phyloP scores from a whole-genome alignment of 805 yeast genomes.

The Cyberlindnera suaveolens region DNA sequence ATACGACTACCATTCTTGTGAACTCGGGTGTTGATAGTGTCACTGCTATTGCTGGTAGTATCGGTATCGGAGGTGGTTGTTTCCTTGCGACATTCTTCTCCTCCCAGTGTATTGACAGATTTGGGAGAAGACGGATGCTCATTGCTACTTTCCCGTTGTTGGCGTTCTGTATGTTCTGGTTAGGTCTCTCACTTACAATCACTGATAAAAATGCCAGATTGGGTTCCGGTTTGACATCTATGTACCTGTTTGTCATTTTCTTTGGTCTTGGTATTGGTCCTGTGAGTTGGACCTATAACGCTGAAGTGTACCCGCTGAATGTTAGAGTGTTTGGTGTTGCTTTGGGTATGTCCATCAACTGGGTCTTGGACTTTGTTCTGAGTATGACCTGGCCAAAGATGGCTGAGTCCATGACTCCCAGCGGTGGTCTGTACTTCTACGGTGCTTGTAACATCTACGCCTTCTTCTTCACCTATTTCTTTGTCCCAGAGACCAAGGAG shows the following conservation, averaged over 20 bases:
- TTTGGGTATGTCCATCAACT: conserved; percentile 43
- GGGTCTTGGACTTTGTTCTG: conserved; percentile 37
- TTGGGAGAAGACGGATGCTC: conserved; percentile 46
- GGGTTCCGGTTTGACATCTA: conserved; percentile 38
- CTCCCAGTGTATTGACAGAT: conserved; percentile 40
- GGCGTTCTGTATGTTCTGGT: conserved; percentile 46
- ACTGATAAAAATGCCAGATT: conserved; percentile 31
- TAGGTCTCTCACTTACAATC: conserved; percentile 42
- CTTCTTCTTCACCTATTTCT: conserved; percentile 31
- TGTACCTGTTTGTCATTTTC: conserved; percentile 38
- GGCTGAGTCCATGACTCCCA: conserved; percentile 36
- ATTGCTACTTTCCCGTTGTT: conserved; percentile 55
- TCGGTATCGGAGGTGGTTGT: conserved; percentile 46
- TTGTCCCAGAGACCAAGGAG: conserved; percentile 58
- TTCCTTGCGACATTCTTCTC: conserved; percentile 41
- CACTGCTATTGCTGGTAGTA: conserved; percentile 41
- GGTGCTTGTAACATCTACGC: conserved; percentile 47
- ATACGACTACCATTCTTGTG: conserved; percentile 42
- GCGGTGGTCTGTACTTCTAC: conserved; percentile 46
- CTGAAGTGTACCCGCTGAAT: conserved; percentile 46
- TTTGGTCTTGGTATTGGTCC: conserved; percentile 51
- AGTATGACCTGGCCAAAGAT: conserved; percentile 52
- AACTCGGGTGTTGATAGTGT: conserved; percentile 37
- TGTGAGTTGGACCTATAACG: conserved; percentile 46
- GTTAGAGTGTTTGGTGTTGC: conserved; percentile 48